Evolutionary conservation across 306 rosid species (phyloP).

Genomic region (apple (Malus domestica)): DNA sequence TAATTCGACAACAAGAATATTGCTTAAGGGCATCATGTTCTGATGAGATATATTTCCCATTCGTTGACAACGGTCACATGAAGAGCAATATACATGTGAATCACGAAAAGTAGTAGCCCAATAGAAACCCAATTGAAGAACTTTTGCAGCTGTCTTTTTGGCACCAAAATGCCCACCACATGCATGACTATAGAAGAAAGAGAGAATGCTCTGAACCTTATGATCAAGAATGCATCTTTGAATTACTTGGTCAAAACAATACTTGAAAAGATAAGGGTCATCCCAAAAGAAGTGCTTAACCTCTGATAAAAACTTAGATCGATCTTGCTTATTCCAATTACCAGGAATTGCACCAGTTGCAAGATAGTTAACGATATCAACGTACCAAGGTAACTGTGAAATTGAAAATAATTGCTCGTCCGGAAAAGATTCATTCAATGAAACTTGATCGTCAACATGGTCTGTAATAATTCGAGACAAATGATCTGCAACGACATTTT

Average conservation of each 20-base stretch:
- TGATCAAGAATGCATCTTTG: neutral
- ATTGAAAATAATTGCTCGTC: neutral
- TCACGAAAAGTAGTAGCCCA: neutral
- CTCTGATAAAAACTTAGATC: neutral
- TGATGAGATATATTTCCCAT: neutral
- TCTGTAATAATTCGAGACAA: neutral
- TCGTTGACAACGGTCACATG: neutral
- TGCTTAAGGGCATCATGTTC: neutral
- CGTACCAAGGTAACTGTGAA: neutral
- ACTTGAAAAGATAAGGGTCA: neutral
- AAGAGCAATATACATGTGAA: neutral
- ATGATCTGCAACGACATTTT: neutral
- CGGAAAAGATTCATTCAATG: neutral
- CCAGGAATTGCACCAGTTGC: neutral
- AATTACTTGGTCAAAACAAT: neutral
- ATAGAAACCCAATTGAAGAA: neutral
- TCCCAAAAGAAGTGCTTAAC: neutral
- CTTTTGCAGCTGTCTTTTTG: neutral
- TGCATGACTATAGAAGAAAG: neutral
- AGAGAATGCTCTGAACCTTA: neutral
- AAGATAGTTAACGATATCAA: neutral
- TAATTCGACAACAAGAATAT: neutral
- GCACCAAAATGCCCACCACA: neutral
- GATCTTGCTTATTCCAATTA: neutral
- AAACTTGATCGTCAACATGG: neutral